These are phyloP conservation scores for Hemisphaericaspora xylofermentans DNA, from an alignment of 1,139 yeast genomes.

Conservation along the genomic window DNA sequence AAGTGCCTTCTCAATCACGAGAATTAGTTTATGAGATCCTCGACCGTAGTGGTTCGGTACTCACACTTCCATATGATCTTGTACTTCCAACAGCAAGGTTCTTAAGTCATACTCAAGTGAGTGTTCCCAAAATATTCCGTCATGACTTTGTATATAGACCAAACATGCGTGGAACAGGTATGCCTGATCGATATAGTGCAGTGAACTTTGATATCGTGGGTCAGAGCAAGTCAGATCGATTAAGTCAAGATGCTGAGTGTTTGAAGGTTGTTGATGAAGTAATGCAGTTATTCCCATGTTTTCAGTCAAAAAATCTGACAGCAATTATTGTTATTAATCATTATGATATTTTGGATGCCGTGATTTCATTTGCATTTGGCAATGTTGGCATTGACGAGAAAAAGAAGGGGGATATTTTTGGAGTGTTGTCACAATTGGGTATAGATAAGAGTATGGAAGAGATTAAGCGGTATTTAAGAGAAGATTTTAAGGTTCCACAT, in stretches of 20 bases:
- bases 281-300: slow-evolving; percentile 61
- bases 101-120: slow-evolving; percentile 60
- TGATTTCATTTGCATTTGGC: slow-evolving; percentile 65
- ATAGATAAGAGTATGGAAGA: slow-evolving; percentile 67
- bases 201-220: slow-evolving; percentile 83
- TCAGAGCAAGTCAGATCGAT: slow-evolving; percentile 34
- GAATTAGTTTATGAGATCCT: slow-evolving; percentile 73
- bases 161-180: slow-evolving; percentile 50
- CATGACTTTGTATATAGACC: slow-evolving; percentile 84
- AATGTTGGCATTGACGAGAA: slow-evolving; percentile 64
- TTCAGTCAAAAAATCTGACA: slow-evolving; percentile 46
- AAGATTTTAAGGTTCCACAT: slow-evolving; percentile 73
- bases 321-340: slow-evolving; percentile 70
- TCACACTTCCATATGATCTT: slow-evolving; percentile 85
- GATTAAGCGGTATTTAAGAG: slow-evolving; percentile 61
- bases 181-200: slow-evolving; percentile 77
- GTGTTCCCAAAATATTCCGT: slow-evolving; percentile 63
- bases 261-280: slow-evolving; percentile 79
- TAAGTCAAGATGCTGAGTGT: slow-evolving; percentile 79
- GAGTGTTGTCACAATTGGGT: slow-evolving; percentile 73
- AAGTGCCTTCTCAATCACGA: slow-evolving; percentile 67
- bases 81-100: slow-evolving; percentile 86
- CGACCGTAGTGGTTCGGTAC: slow-evolving; percentile 81
- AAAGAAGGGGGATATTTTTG: slow-evolving; percentile 65
- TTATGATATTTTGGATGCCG: slow-evolving; percentile 69